Base-by-base conservation (phyloP, 2,329 filamentous ascomycete genomes). In the Apiospora aurea region DNA sequence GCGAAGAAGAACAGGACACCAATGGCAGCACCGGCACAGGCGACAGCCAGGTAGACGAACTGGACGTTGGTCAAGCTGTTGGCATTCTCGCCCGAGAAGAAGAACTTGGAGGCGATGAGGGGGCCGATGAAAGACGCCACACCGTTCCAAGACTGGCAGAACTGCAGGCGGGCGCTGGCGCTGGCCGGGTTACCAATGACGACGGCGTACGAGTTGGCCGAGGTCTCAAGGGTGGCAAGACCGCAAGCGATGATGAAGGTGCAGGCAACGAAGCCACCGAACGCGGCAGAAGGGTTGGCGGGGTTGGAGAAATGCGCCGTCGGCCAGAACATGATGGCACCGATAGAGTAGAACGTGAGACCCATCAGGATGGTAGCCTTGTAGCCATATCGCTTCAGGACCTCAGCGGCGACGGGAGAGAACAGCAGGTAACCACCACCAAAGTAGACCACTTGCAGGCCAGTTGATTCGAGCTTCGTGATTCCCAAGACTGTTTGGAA, bases 181-280 rank as follows among this genome's bases (percentile, higher is more conserved):
- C 88, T 88, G 71, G 84, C 82, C 2, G 87, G 87, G 34, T 87
- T 87, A 41, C 87, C 87, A 76, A 86, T 88, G 46, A 88, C 81
- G 47, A 72, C 71, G 68, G 68, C 68, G 49, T 77, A 86, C 1
- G 86, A 86, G 72, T 88, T 88, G 4, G 87, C 87, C 1, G 86
- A 85, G 0, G 87, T 88, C 77, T 89, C 87, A 3, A 88, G 81
- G 1, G 84, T 84, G 0, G 83, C 85, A 1, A 71, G 51, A 21
- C 72, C 72, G 69, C 71, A 68, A 29, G 51, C 67, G 70, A 73
- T 71, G 64, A 73, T 88, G 80, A 94, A 93, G 75, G 92, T 88
- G 75, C 83, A 87, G 41, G 88, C 89, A 76, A 91, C 93, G 83
- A 94, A 94, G 18, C 92, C 92, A 26, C 87, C 89, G 77, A 94